Conservation (phyloP, 2,329 filamentous ascomycete species). For the Aphanocladium album region DNA sequence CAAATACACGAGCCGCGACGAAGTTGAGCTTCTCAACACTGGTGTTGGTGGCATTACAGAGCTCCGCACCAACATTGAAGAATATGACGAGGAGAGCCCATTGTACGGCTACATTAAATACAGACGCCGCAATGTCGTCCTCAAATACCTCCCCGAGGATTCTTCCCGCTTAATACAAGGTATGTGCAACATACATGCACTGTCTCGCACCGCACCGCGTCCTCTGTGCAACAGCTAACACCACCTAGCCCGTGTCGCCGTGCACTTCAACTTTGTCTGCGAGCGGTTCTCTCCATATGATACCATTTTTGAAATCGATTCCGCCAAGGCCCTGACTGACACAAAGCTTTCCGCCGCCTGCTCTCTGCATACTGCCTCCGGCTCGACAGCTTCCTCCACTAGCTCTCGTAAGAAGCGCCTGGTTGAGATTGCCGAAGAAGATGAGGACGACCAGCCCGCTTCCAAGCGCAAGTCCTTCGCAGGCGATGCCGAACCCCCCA, state of each 20-base stretch:
- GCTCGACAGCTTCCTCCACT: conserved; percentile 78
- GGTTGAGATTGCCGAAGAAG: conserved; percentile 91
- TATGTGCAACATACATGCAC: conserved; percentile 36
- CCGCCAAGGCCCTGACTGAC: conserved; percentile 77
- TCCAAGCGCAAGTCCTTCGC: conserved; percentile 54
- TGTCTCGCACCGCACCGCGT: neutral
- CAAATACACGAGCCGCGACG: conserved; percentile 85
- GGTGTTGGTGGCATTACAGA: conserved; percentile 82
- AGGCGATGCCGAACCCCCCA: conserved; percentile 35
- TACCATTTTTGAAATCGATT: conserved; percentile 70
- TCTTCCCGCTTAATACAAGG: conserved; percentile 91
- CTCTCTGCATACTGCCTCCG: conserved; percentile 81
- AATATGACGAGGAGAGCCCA: conserved; percentile 79
- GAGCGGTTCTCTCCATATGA: conserved; percentile 81
- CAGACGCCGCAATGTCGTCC: conserved; percentile 78
- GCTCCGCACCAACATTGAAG: conserved; percentile 69
- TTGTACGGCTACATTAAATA: conserved; percentile 91
- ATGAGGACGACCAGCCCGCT: conserved; percentile 65
- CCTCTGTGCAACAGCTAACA: neutral
- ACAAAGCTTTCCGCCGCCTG: conserved; percentile 82
- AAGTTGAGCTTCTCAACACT: conserved; percentile 69
- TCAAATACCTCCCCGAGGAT: conserved; percentile 88
- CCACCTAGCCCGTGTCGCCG: conserved; percentile 68
- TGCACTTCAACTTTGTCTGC: conserved; percentile 63
- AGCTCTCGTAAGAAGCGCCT: conserved; percentile 73